Conservation (phyloP, 2,329 filamentous ascomycete species). For the Ophiocordyceps australis region DNA sequence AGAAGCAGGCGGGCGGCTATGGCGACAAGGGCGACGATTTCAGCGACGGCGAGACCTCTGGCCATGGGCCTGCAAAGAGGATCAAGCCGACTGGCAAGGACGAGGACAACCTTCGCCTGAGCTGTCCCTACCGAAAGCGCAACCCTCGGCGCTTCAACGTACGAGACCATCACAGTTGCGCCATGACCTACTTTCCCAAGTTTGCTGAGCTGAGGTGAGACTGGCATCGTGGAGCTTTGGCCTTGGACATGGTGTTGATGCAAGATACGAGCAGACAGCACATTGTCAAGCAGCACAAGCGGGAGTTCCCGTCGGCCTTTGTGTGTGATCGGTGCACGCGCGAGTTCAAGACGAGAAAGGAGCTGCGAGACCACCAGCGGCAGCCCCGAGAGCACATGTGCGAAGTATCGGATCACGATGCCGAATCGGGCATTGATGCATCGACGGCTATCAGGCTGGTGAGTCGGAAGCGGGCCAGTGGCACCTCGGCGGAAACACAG, state of each 20-base stretch:
- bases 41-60: constrained; percentile 15
- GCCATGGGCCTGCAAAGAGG: constrained; percentile 11
- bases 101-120: constrained; percentile 19
- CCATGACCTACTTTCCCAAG: constrained; percentile 22
- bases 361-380: constrained; percentile 19
- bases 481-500: constrained; percentile 17
- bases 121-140: constrained; percentile 24
- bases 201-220: constrained; percentile 19
- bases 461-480: constrained; percentile 18
- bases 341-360: constrained; percentile 18
- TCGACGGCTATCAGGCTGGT: constrained; percentile 19
- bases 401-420: constrained; percentile 19
- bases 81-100: constrained; percentile 13
- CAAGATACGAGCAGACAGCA: constrained; percentile 14
- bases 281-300: constrained; percentile 23
- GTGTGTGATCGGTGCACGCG: constrained; percentile 21
- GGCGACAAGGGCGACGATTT: constrained; percentile 16
- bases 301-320: constrained; percentile 19
- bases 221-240: too few species aligned
- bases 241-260: neutral
- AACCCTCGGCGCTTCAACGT: constrained; percentile 26
- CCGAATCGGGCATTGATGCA: constrained; percentile 20
- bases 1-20: constrained; percentile 12
- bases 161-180: constrained; percentile 23
- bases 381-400: constrained; percentile 22